Evolutionary conservation across 805 yeast species (phyloP), one percentile per base, ranked within the genome.

Genomic region (Komagataella pastoris): DNA sequence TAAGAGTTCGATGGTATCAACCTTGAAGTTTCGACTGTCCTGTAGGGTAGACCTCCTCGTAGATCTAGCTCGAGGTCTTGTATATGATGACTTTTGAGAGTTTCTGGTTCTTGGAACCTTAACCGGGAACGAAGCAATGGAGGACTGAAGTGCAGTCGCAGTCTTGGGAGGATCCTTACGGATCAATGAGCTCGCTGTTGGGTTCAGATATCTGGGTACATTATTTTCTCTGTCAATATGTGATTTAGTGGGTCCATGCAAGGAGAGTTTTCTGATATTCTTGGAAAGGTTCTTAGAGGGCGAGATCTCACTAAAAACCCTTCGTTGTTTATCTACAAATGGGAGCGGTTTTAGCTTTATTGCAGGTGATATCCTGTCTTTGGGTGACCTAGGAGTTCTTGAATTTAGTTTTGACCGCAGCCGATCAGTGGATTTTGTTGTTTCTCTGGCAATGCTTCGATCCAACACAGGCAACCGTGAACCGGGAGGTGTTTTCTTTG

Each of bases 371-470:
- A 14, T 14, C 5, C 12, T 10, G 3, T 30, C 40, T 30, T 30
- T 30, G 40, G 40, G 40, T 30, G 40, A 10, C 14, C 10, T 30
- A 2, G 40, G 40, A 14, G 40, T 30, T 30, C 14, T 30, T 14
- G 12, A n/a, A 4, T 5, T 30, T 30, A 30, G 14, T 30, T 30
- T 30, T 12, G 14, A 14, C 40, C 40, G n/a, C 1, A 30, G 14
- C 14, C 40, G 7, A 30, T 30, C 40, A n/a, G 5, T 30, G 14
- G 40, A 30, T 8, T 30, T 30, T 8, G 40, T 10, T 30, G 40
- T 10, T 30, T 17, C 23, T 51, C 21, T 53, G 53, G 50, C 55
- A 51, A 12, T 48, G 17, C 23, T 47, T 46, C 14, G 49, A 14
- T 30, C 40, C 40, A 30, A 30, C 14, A 30, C 40, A 30, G 40